These are phyloP conservation scores for Phaeoacremonium minimum DNA, from an alignment of 2,329 filamentous ascomycete genomes.

Conservation along the genomic window DNA sequence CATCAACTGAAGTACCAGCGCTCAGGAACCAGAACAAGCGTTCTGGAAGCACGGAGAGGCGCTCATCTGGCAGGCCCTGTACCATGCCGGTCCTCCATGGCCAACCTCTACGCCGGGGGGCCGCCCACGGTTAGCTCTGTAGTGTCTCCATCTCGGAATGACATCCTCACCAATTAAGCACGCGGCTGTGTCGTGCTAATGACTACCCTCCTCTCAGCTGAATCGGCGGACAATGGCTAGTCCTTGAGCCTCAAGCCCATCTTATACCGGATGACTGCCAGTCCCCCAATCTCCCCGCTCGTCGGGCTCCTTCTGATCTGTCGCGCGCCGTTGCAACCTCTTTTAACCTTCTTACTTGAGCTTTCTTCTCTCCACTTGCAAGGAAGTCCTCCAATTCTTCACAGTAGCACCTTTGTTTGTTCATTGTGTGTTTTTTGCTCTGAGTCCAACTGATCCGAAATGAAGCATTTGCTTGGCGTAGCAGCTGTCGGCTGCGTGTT, in stretches of 20 bases:
- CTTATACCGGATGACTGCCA: neutral
- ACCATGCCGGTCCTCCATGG: too few relatives aligned
- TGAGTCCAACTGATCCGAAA: too few relatives aligned
- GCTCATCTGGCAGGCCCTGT: too few relatives aligned
- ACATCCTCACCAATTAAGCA: neutral
- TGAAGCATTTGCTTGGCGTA: constrained; percentile 2
- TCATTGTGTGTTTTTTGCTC: too few relatives aligned
- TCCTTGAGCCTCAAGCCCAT: neutral
- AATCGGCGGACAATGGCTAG: neutral
- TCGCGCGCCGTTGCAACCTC: neutral
- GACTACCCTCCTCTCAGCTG: neutral
- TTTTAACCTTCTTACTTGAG: neutral
- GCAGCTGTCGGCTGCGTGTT: constrained; percentile 5
- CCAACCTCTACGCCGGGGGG: too few relatives aligned
- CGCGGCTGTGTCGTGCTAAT: neutral
- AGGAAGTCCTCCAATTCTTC: neutral
- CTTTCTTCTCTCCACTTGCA: neutral
- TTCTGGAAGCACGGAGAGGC: too few relatives aligned
- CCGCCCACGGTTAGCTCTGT: too few relatives aligned
- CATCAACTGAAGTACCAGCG: too few relatives aligned
- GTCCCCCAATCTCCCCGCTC: neutral
- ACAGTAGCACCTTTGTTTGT: neutral
- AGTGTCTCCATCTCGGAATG: neutral
- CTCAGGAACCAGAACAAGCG: too few relatives aligned
- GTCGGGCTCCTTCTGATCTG: too few relatives aligned